Percentiles rank a stretch among this genome's conserved stretches.
Evolutionary conservation across 148 eudicot species (phyloP).

Genomic region (Polygonum aviculare): DNA sequence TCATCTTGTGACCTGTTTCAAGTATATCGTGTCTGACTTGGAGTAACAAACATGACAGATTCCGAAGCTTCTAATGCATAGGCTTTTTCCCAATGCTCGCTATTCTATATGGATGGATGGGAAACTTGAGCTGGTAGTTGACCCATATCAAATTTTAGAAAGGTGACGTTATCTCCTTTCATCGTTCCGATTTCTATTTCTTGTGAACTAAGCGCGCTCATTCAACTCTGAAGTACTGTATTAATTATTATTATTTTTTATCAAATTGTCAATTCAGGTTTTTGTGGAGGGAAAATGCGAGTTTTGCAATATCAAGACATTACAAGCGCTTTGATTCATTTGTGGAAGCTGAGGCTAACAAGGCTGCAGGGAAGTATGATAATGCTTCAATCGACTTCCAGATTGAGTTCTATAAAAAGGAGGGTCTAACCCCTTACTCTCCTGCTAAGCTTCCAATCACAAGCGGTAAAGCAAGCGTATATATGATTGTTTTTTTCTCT

Average conservation of each 20-base stretch:
- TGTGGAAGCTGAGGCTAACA: constrained; percentile 91
- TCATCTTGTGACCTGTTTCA: not conserved
- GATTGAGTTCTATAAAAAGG: constrained; percentile 56
- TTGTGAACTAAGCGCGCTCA: not conserved
- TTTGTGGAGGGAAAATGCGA: constrained; percentile 91
- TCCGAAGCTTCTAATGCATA: constrained; percentile 89
- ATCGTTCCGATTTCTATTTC: not conserved
- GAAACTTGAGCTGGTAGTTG: constrained; percentile 10
- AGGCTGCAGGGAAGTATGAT: constrained; percentile 72
- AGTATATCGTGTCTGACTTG: not conserved
- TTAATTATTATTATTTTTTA: no score
- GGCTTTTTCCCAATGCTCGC: constrained; percentile 57
- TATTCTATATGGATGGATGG: constrained; percentile 17
- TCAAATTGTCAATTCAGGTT: constrained; percentile 32
- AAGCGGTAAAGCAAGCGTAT: constrained; percentile 45
- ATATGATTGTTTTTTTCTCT: no score
- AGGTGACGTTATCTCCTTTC: not conserved
- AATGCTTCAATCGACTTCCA: constrained; percentile 75
- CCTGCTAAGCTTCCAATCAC: constrained; percentile 80
- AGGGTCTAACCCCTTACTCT: constrained; percentile 80
- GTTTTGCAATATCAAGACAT: constrained; percentile 88
- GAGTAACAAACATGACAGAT: constrained; percentile 30
- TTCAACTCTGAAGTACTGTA: not conserved
- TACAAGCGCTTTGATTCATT: constrained; percentile 78
- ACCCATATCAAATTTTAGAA: constrained; percentile 12